These are phyloP conservation scores for Solanum verrucosum DNA, from an alignment of 257 asterid genomes.

Conservation along the genomic window DNA sequence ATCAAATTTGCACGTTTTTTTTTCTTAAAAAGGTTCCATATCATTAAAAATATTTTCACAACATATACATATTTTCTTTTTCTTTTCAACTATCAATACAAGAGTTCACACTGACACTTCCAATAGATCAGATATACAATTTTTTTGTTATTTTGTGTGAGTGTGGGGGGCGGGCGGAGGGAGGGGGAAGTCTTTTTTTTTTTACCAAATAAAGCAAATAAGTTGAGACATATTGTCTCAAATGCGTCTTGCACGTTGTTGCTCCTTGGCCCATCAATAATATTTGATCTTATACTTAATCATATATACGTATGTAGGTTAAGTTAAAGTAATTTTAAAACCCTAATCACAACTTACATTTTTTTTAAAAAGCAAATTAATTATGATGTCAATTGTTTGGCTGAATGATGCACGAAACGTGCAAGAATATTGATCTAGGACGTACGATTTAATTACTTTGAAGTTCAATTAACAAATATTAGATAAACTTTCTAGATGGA, in stretches of 20 bases:
- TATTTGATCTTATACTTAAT: neutral
- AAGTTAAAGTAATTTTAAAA: neutral
- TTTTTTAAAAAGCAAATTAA: neutral
- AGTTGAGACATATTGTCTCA: neutral
- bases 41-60: too few relatives aligned
- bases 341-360: neutral
- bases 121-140: neutral
- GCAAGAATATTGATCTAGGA: neutral
- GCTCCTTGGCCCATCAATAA: neutral
- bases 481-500: neutral
- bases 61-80: too few relatives aligned
- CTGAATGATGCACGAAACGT: neutral
- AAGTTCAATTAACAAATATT: neutral
- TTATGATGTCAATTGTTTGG: neutral
- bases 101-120: neutral
- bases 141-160: too few relatives aligned
- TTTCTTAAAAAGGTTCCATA: too few relatives aligned
- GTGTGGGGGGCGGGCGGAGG: neutral
- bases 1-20: too few relatives aligned
- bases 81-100: neutral
- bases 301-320: neutral
- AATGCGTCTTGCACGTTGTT: neutral
- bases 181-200: too few relatives aligned
- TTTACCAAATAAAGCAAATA: too few relatives aligned
- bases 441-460: neutral